Base-by-base conservation (phyloP, 805 yeast species). In the Clavispora phyllophila region DNA sequence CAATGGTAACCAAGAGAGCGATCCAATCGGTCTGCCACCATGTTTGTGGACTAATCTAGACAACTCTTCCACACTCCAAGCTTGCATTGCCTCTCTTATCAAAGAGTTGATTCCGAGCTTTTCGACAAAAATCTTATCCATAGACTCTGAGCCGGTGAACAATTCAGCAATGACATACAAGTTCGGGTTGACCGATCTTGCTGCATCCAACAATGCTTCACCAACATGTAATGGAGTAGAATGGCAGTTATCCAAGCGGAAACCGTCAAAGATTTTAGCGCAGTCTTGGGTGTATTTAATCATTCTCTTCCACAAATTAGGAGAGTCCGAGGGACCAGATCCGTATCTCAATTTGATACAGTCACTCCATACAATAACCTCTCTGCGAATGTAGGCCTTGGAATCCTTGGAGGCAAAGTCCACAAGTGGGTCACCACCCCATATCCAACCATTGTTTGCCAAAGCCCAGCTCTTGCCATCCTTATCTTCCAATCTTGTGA, bases 381-480 rank as follows among this genome's bases (percentile, higher is more conserved):
- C 96, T 58, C 99, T 78, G 41, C 95, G 74, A 39, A 91, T 65
- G 58, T 93, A 91, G 4, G 95, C 90, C 56, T 79, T 84, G 5
- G 95, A 80, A 42, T 81, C 54, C 23, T 73, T 62, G 0, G 96
- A 84, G 0, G 98, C 99, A 74, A 91, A 91, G 65, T 91, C 98
- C 3, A 87, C 84, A 44, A 90, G 65, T 2, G 98, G 97, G 52
- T 91, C 82, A 9, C 96, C 97, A 41, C 87, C 90, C 99, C 99
- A 91, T 43, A 93, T 88, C 97, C 98, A 91, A 37, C 99, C 99
- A 57, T 93, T 91, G 58, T 93, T 93, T 3, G 96, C 98, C 45
- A 91, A 68, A 8, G 86, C 82, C 67, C 81, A 82, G 1, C 73
- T 66, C 29, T 74, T 70, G 3, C 89, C 91, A 37, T 70, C 68